phyloP scores from a whole-genome alignment of 1,139 yeast species.

The Yamadazyma jaroonii region DNA sequence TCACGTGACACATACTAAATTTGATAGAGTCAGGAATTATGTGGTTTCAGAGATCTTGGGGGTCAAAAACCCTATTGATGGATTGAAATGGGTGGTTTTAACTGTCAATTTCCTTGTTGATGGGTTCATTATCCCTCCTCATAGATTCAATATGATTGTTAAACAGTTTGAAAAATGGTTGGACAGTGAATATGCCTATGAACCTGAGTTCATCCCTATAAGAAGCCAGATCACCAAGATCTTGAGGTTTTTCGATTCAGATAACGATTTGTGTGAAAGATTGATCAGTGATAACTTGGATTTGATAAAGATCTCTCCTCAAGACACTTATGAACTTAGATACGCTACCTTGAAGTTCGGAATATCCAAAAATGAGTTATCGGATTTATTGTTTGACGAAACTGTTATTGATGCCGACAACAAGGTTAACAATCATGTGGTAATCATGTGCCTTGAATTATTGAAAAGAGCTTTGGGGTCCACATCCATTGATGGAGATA shows the following conservation, averaged over 20 bases:
- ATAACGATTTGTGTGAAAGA: conserved; percentile 18
- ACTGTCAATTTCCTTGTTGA: conserved; percentile 47
- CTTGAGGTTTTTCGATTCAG: conserved; percentile 25
- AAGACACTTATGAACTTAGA: conserved; percentile 38
- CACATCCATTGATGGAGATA: conserved; percentile 3
- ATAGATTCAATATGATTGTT: conserved; percentile 60
- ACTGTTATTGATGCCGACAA: conserved; percentile 18
- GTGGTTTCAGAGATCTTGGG: conserved; percentile 69
- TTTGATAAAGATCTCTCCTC: conserved; percentile 36
- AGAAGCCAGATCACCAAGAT: conserved; percentile 55
- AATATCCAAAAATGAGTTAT: conserved; percentile 25
- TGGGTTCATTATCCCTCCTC: conserved; percentile 45
- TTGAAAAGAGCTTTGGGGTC: conserved; percentile 23
- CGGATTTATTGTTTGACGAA: conserved; percentile 34
- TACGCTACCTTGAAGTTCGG: conserved; percentile 35
- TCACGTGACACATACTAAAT: conserved; percentile 28
- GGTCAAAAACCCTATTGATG: conserved; percentile 34
- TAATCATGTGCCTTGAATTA: conserved; percentile 30
- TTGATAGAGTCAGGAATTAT: conserved; percentile 56
- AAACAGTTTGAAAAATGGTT: conserved; percentile 54
- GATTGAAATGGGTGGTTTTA: conserved; percentile 48
- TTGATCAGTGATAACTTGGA: conserved; percentile 53
- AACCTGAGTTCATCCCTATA: conserved; percentile 46
- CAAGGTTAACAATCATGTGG: conserved; percentile 26
- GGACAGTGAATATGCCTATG: conserved; percentile 62